Percentiles rank a stretch among this genome's conserved stretches.
phyloP scores from a whole-genome alignment of 1,284 basidiomycete species.

The Pseudozyma sp. region DNA sequence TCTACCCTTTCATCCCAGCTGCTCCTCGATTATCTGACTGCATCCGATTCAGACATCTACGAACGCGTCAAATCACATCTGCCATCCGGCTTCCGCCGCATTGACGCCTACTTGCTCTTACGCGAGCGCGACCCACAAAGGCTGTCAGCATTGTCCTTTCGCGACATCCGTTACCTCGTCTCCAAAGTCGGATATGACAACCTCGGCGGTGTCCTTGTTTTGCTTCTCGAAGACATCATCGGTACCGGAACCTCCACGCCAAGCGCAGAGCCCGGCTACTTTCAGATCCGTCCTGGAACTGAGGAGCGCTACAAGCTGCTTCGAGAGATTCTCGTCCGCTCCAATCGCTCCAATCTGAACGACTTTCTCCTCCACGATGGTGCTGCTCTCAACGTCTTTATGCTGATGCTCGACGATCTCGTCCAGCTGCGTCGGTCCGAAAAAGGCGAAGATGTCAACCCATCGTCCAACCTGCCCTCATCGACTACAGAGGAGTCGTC shows the following conservation, averaged over 20 bases:
- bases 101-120: slow-evolving; percentile 40
- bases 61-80: slow-evolving; percentile 16
- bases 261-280: slow-evolving; percentile 23
- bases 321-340: slow-evolving; percentile 22
- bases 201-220: slow-evolving; percentile 26
- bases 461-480: neutral
- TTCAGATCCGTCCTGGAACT: slow-evolving; percentile 33
- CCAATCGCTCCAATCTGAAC: slow-evolving; percentile 20
- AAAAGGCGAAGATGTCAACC: neutral
- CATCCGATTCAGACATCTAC: slow-evolving; percentile 8
- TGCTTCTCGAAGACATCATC: slow-evolving; percentile 37
- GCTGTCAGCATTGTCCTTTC: slow-evolving; percentile 20
- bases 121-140: slow-evolving; percentile 27
- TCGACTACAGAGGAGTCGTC: neutral
- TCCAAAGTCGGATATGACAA: slow-evolving; percentile 9
- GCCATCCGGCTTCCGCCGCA: slow-evolving; percentile 12
- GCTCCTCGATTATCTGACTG: slow-evolving; percentile 25
- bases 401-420: slow-evolving; percentile 40
- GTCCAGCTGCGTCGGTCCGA: slow-evolving; percentile 17
- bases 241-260: slow-evolving; percentile 17
- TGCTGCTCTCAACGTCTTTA: slow-evolving; percentile 29
- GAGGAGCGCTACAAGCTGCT: slow-evolving; percentile 38
- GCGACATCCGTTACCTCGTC: slow-evolving; percentile 29
- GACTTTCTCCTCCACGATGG: slow-evolving; percentile 27
- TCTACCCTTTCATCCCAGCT: slow-evolving; percentile 10